These are phyloP conservation scores for Corymbia maculata DNA, from an alignment of 345 rosid species.

Conservation along the genomic window DNA sequence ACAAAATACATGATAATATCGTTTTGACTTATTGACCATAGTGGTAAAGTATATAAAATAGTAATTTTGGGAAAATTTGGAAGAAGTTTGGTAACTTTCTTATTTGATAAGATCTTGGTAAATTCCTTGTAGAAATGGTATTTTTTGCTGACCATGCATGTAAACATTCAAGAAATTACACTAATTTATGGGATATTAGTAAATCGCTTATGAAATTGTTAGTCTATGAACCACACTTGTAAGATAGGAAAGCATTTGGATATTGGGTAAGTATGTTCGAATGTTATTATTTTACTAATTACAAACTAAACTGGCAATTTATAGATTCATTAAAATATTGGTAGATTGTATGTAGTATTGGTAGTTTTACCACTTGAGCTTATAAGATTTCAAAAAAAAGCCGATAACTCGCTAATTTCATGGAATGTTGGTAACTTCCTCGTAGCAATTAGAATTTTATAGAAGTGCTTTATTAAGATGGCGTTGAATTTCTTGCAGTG, in stretches of 20 bases:
- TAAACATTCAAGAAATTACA: not conserved
- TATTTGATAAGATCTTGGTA: not conserved
- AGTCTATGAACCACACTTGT: not conserved
- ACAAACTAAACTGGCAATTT: not conserved
- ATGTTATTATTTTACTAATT: not conserved
- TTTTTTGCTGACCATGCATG: not conserved
- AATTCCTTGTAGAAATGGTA: not conserved
- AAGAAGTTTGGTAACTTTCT: not conserved
- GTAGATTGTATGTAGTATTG: not conserved
- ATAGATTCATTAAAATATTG: not conserved
- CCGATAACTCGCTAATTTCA: not conserved
- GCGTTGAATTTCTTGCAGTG: not conserved
- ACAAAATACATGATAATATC: not conserved
- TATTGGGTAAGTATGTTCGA: not conserved
- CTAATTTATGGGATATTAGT: not conserved
- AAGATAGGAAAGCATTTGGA: not conserved
- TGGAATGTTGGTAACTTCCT: not conserved
- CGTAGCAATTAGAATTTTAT: not conserved
- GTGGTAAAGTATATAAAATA: not conserved
- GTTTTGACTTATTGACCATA: no score
- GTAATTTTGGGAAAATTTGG: not conserved
- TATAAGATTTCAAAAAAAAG: not conserved
- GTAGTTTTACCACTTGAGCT: not conserved
- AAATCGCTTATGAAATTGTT: not conserved
- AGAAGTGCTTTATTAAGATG: not conserved